A percentile compares a stretch with the other conserved stretches of the same genome.
These are phyloP conservation scores for Citrus australasica DNA, from an alignment of 345 rosid genomes.

Conservation along the genomic window DNA sequence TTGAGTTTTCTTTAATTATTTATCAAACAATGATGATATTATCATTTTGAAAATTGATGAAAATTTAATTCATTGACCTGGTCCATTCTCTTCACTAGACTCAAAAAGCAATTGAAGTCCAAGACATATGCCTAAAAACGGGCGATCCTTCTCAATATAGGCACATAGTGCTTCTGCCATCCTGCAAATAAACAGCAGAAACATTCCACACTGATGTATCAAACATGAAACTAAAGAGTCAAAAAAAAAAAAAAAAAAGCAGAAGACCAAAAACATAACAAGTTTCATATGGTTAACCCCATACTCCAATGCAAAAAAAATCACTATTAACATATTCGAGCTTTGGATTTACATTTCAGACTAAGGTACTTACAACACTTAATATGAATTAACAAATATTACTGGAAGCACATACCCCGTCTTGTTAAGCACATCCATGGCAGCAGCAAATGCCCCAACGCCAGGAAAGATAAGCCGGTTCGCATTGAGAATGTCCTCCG, in stretches of 20 bases:
- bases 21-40: neutral
- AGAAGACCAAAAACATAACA: neutral
- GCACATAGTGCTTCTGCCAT: conserved; percentile 80
- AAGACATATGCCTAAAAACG: conserved; percentile 95
- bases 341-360: neutral
- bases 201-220: neutral
- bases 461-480: conserved; percentile 85
- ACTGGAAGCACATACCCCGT: conserved; percentile 48
- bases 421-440: conserved; percentile 82
- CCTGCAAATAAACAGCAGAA: conserved; percentile 38
- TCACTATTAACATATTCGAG: neutral
- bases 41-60: neutral
- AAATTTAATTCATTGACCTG: conserved; percentile 35
- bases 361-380: neutral
- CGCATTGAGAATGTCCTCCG: conserved; percentile 74
- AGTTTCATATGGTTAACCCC: neutral
- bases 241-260: neutral
- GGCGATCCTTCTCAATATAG: conserved; percentile 83
- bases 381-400: neutral
- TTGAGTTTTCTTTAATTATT: neutral
- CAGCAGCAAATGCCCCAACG: conserved; percentile 91
- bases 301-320: neutral
- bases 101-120: conserved; percentile 93
- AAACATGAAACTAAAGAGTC: neutral
- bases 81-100: conserved; percentile 91